phyloP scores from a whole-genome alignment of 352 stramenopile genomes.

The Stramenopiles sp. region DNA sequence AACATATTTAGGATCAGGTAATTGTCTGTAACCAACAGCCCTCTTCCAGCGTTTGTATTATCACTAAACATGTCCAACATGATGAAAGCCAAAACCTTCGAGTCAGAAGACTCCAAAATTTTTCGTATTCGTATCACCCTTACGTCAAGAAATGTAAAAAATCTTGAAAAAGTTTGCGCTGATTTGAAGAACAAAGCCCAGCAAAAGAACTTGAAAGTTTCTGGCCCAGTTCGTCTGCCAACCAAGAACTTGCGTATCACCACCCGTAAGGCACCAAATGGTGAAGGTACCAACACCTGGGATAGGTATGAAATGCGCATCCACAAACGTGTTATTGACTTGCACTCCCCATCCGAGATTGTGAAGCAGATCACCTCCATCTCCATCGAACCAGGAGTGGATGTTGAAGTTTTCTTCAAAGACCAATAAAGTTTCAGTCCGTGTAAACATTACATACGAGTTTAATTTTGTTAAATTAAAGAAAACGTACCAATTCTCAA shows the following conservation, averaged over 20 bases:
- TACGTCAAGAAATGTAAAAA: constrained; percentile 94
- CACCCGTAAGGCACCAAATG: constrained; percentile 93
- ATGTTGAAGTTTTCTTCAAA: constrained; percentile 92
- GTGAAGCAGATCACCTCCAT: constrained; percentile 99
- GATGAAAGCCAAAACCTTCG: constrained; percentile 18
- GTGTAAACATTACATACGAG: too few relatives aligned
- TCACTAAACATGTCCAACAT: too few relatives aligned
- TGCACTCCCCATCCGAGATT: constrained; percentile 90
- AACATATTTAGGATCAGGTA: too few relatives aligned
- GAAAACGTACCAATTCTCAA: too few relatives aligned
- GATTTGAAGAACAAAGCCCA: constrained; percentile 91
- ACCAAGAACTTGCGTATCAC: constrained; percentile 96
- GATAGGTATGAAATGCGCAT: constrained; percentile 98
- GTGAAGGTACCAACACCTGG: constrained; percentile 97
- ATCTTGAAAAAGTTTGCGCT: constrained; percentile 96
- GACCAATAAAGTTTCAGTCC: constrained; percentile 62
- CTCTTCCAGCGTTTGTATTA: too few relatives aligned
- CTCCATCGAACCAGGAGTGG: constrained; percentile 93
- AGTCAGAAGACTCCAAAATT: constrained; percentile 57
- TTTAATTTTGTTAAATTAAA: too few relatives aligned
- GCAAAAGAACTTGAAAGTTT: constrained; percentile 96
- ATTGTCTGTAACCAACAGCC: too few relatives aligned
- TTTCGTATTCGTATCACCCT: constrained; percentile 98
- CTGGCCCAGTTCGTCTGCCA: constrained; percentile 88
- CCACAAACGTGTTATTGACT: constrained; percentile 96